phyloP scores from a whole-genome alignment of 1,284 basidiomycete genomes.

The Fomitopsis betulina region DNA sequence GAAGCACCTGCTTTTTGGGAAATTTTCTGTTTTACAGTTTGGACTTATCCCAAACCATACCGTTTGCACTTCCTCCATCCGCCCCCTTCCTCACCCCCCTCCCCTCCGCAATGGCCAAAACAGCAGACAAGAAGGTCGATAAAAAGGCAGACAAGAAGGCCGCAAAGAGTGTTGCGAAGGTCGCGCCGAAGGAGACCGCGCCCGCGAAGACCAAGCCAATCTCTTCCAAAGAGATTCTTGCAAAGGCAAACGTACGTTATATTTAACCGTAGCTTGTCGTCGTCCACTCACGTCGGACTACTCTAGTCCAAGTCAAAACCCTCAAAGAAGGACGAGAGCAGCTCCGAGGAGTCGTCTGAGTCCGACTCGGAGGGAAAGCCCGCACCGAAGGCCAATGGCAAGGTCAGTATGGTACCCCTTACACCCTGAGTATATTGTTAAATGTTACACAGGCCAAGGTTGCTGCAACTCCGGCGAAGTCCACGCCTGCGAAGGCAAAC shows the following conservation, averaged over 20 bases:
- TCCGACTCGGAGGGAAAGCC: slow-evolving; percentile 25
- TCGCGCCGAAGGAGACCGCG: slow-evolving; percentile 17
- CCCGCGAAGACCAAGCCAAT: slow-evolving; percentile 24
- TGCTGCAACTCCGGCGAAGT: background rate
- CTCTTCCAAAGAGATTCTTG: slow-evolving; percentile 30
- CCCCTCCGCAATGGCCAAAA: slow-evolving; percentile 11
- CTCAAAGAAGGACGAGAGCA: slow-evolving; percentile 26
- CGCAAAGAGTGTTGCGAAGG: slow-evolving; percentile 26
- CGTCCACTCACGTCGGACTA: background rate
- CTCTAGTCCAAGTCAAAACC: slow-evolving; percentile 23
- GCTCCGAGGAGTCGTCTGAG: slow-evolving; percentile 21
- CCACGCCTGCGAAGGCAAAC: background rate
- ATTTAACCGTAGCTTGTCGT: background rate
- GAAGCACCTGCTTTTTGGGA: slow-evolving; percentile 12
- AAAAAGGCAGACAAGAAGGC: slow-evolving; percentile 38
- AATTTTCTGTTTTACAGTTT: slow-evolving; percentile 14
- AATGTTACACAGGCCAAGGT: slow-evolving; percentile 9
- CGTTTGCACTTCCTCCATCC: slow-evolving; percentile 1
- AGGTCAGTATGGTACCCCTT: slow-evolving; percentile 3
- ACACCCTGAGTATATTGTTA: background rate
- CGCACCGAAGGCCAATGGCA: slow-evolving; percentile 19
- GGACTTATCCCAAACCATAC: slow-evolving; percentile 9
- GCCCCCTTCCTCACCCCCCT: slow-evolving; percentile 12
- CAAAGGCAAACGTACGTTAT: slow-evolving; percentile 22
- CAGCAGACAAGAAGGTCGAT: slow-evolving; percentile 34